Conservation (phyloP, 2,329 filamentous ascomycete genomes). For the Penicillium sp. region DNA sequence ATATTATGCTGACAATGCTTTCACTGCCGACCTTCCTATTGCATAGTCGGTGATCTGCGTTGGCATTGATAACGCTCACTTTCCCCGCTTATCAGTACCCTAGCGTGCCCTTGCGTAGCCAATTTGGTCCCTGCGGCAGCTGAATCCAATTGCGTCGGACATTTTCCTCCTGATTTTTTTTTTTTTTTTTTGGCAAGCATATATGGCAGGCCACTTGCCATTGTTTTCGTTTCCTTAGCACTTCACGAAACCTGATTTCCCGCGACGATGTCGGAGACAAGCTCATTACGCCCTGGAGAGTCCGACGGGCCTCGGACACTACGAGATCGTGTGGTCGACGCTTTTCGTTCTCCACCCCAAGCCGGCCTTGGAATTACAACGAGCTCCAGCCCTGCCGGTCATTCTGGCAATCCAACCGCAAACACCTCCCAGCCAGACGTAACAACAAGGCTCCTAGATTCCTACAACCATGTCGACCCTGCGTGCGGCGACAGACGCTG, state of each 20-base stretch:
- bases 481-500: slow-evolving; percentile 51
- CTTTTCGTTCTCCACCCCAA: slow-evolving; percentile 28
- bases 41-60: slow-evolving; percentile 1
- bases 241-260: background rate
- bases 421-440: slow-evolving; percentile 28
- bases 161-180: slow-evolving; percentile 5
- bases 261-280: slow-evolving; percentile 29
- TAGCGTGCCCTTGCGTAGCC: slow-evolving; percentile 26
- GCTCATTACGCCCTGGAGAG: slow-evolving; percentile 21
- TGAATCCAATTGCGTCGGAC: slow-evolving; percentile 4
- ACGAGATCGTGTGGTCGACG: slow-evolving; percentile 33
- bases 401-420: background rate
- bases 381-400: background rate
- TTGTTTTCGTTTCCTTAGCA: background rate
- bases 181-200: slow-evolving; percentile 4
- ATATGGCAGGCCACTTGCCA: slow-evolving; percentile 5
- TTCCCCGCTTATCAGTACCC: slow-evolving; percentile 22
- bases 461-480: slow-evolving; percentile 39
- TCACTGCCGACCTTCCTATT: background rate
- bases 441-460: slow-evolving; percentile 41
- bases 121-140: background rate
- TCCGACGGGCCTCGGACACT: slow-evolving; percentile 29
- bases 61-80: slow-evolving; percentile 2
- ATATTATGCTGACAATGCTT: background rate
- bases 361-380: slow-evolving; percentile 12